Percentiles rank a stretch among this genome's conserved stretches.
Conservation (phyloP, 1,139 yeast species). For the Yamadazyma diospyri region DNA sequence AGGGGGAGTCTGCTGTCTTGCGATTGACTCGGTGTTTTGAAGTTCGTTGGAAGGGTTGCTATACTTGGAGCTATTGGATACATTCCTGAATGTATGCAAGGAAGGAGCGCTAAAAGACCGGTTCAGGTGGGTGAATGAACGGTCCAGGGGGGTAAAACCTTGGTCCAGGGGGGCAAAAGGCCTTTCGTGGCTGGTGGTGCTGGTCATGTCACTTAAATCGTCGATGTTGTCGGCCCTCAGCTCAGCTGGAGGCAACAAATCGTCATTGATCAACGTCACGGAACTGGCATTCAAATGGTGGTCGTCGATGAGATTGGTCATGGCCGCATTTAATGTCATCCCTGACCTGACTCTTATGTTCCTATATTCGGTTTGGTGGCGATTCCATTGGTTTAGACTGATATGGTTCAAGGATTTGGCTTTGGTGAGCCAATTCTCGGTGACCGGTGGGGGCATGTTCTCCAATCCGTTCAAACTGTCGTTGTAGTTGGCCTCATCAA, state of each 20-base stretch:
- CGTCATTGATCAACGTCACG: conserved; percentile 10
- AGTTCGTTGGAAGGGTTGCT: conserved; percentile 1
- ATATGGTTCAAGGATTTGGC: conserved; percentile 19
- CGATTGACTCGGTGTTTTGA: conserved; percentile 2
- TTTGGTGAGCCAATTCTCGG: conserved; percentile 12
- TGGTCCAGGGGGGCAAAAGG: conserved; percentile 6
- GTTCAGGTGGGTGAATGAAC: conserved; percentile 20
- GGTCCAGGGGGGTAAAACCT: no score
- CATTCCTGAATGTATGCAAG: conserved; percentile 32
- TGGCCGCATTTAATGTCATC: conserved; percentile 14
- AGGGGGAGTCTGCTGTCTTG: conserved; percentile 16
- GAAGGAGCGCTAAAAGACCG: conserved; percentile 42
- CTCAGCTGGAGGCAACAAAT: conserved; percentile 21
- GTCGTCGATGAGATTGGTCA: conserved; percentile 14
- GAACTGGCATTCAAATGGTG: conserved; percentile 10
- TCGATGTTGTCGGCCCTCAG: conserved; percentile 24
- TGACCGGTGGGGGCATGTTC: conserved; percentile 22
- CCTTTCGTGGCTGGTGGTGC: not conserved
- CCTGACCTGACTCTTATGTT: conserved; percentile 22
- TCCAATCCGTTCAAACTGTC: conserved; percentile 28
- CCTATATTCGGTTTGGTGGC: conserved; percentile 22
- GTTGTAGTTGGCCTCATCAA: conserved; percentile 12
- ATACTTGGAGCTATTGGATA: conserved; percentile 7
- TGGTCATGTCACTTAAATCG: conserved; percentile 23
- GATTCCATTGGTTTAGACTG: conserved; percentile 32